These are phyloP conservation scores for Pyrenula massariospora DNA, from an alignment of 495 filamentous ascomycete species.

Conservation along the genomic window DNA sequence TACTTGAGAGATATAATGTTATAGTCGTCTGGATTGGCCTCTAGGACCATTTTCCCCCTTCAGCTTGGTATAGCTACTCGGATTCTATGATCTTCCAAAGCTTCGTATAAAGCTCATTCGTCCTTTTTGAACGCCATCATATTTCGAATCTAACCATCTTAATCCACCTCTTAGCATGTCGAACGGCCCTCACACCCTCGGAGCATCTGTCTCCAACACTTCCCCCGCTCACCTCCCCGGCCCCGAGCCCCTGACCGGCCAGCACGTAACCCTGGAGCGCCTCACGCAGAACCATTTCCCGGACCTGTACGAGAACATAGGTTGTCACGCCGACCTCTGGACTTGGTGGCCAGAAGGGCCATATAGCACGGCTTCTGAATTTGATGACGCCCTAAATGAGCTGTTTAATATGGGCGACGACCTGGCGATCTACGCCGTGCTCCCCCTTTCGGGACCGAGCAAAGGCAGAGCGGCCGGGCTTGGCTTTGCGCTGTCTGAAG, in stretches of 20 bases:
- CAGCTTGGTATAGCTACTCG: neutral
- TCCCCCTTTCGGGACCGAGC: neutral
- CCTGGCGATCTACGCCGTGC: neutral
- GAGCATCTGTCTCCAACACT: neutral
- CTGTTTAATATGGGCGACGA: neutral
- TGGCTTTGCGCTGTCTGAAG: neutral
- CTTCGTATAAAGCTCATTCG: neutral
- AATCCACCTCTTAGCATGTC: neutral
- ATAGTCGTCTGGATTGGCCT: no score
- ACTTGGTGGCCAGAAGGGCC: neutral
- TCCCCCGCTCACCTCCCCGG: neutral
- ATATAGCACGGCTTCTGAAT: neutral
- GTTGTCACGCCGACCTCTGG: neutral
- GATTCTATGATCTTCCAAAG: neutral
- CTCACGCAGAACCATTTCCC: neutral
- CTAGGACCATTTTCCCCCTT: no score
- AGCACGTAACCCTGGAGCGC: neutral
- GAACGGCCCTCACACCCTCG: neutral
- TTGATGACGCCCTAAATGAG: neutral
- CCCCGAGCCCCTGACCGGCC: neutral
- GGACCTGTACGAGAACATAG: neutral
- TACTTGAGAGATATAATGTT: neutral
- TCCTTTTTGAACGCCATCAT: neutral
- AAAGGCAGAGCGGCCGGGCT: neutral
- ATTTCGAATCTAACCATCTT: neutral